phyloP scores from a whole-genome alignment of 2,329 filamentous ascomycete species.

The Colletotrichum filicis region DNA sequence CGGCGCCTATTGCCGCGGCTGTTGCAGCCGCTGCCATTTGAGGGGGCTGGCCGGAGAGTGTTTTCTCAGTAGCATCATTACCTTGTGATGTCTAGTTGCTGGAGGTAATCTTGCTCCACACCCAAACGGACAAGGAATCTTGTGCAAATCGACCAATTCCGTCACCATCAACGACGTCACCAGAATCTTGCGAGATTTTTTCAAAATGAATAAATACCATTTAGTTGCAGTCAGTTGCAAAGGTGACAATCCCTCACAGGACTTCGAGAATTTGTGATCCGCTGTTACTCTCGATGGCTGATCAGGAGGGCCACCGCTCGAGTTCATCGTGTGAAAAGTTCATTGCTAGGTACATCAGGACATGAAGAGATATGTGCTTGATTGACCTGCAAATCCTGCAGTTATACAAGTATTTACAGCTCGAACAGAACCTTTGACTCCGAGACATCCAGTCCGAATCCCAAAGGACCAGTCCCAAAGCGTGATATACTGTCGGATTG shows the following conservation, averaged over 20 bases:
- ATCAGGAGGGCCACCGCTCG: background rate
- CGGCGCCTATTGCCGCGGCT: no score
- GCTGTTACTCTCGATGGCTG: background rate
- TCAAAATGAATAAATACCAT: background rate
- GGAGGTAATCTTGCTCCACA: no score
- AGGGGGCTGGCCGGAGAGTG: no score
- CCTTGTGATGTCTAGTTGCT: no score
- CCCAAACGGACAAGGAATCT: no score
- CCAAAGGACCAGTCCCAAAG: background rate
- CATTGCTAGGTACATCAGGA: conserved; percentile 31
- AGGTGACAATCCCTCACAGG: no score
- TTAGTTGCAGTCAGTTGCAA: no score
- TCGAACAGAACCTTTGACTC: background rate
- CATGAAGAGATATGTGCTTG: conserved; percentile 27
- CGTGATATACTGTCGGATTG: background rate
- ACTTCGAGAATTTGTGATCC: background rate
- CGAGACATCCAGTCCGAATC: background rate
- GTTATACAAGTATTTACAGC: conserved; percentile 18
- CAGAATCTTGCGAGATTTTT: background rate
- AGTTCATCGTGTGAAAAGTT: background rate
- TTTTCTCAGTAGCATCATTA: no score
- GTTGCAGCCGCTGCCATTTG: no score
- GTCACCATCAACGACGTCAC: no score
- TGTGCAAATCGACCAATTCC: no score
- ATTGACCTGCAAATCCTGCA: conserved; percentile 1